phyloP scores from a whole-genome alignment of 352 stramenopile genomes.

The Globisporangium heterothallicum region DNA sequence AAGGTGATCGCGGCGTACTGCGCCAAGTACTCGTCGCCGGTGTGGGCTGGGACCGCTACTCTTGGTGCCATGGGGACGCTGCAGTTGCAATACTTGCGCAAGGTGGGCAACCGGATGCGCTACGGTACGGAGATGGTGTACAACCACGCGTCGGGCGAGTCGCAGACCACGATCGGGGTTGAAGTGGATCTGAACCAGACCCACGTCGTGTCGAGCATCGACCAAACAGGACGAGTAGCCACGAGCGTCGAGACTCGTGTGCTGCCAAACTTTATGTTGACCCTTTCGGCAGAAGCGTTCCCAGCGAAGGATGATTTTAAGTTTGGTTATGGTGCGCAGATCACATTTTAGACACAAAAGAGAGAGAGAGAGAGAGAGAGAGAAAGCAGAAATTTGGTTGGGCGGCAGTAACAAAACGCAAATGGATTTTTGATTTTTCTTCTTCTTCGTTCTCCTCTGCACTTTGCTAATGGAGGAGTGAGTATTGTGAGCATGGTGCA shows the following conservation, averaged over 20 bases:
- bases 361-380: constrained; percentile 18
- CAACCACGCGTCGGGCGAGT: constrained; percentile 79
- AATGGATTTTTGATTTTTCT: constrained; percentile 3
- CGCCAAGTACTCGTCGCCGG: constrained; percentile 69
- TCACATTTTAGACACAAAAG: constrained; percentile 72
- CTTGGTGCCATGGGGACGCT: constrained; percentile 77
- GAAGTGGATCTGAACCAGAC: constrained; percentile 84
- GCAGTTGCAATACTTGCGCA: constrained; percentile 84
- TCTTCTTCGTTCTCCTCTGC: neutral
- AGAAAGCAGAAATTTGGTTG: constrained; percentile 1
- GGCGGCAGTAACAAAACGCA: constrained; percentile 18
- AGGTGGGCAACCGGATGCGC: constrained; percentile 75
- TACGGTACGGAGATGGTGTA: constrained; percentile 85
- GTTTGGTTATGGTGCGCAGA: constrained; percentile 87
- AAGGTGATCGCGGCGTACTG: constrained; percentile 83
- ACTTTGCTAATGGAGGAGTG: too few species aligned
- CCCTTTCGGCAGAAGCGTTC: constrained; percentile 79
- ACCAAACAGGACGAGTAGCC: constrained; percentile 77
- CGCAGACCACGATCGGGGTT: constrained; percentile 72
- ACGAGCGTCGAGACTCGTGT: constrained; percentile 81
- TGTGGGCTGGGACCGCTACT: constrained; percentile 70
- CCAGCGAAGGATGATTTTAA: constrained; percentile 88
- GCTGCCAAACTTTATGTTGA: constrained; percentile 83
- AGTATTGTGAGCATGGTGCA: too few species aligned
- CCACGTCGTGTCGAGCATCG: constrained; percentile 77